Evolutionary conservation across 192 early-diverging fungal species (phyloP).

Genomic region (Backusella liffmaniae): DNA sequence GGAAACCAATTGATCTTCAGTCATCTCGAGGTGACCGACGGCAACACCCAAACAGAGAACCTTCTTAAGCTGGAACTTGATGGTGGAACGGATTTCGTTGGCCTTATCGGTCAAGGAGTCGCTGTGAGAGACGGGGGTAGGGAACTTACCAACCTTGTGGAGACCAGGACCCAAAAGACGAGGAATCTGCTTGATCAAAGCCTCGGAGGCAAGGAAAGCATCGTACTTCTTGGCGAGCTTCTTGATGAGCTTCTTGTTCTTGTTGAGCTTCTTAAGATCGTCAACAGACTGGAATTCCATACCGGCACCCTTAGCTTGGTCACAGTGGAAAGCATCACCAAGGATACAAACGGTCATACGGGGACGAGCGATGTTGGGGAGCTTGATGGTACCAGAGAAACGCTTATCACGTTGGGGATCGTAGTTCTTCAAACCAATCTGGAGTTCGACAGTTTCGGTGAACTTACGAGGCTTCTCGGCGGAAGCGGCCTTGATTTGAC

Average conservation of each 20-base stretch:
- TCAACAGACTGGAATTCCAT: slow-evolving; percentile 94
- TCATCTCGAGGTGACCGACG: slow-evolving; percentile 93
- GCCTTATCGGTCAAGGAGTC: slow-evolving; percentile 87
- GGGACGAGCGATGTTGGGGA: slow-evolving; percentile 87
- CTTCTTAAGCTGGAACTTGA: slow-evolving; percentile 99
- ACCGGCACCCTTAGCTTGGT: slow-evolving; percentile 88
- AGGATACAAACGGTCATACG: slow-evolving; percentile 94
- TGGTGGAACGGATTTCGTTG: slow-evolving; percentile 92
- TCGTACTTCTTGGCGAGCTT: slow-evolving; percentile 99
- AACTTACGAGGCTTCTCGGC: slow-evolving; percentile 95
- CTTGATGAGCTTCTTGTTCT: slow-evolving; percentile 99
- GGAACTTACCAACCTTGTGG: slow-evolving; percentile 99
- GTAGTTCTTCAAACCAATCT: slow-evolving; percentile 99
- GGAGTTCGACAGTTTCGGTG: slow-evolving; percentile 95
- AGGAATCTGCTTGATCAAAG: slow-evolving; percentile 99
- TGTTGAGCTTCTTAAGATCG: slow-evolving; percentile 99
- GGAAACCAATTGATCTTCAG: slow-evolving; percentile 90
- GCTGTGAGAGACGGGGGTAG: slow-evolving; percentile 88
- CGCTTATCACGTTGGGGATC: slow-evolving; percentile 99
- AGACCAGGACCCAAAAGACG: slow-evolving; percentile 98
- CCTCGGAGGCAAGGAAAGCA: slow-evolving; percentile 96
- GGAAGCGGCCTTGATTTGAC: slow-evolving; percentile 66
- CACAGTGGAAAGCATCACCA: slow-evolving; percentile 95
- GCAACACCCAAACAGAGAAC: slow-evolving; percentile 97
- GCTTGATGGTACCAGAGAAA: slow-evolving; percentile 95